Evolutionary conservation across 805 yeast species (phyloP), one percentile per base, ranked within the genome.

Genomic region (Clavispora vitiphila): DNA sequence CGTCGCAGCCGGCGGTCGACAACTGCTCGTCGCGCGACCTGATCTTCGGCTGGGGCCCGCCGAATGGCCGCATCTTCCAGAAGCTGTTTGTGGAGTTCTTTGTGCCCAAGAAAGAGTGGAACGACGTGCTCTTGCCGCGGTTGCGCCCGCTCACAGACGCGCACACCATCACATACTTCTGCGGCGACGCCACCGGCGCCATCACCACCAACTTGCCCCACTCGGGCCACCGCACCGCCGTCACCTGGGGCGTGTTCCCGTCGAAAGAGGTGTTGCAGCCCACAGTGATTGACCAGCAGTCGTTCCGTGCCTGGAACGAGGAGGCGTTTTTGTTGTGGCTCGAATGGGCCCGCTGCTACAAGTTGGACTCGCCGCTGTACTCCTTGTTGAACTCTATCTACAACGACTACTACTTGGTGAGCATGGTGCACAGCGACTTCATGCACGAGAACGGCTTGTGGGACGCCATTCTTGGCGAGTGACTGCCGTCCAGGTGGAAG

Each of bases 181-280:
- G 79, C 20, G 89, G 93, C 29, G 88, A 83, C 59, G 61, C 77
- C 8, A 53, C 64, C 7, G 83, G 82, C 1, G 54, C 62, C 8
- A 80, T 86, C 48, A 67, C 71, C 22, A 77, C 93, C 2, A 88
- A 84, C 52, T 64, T 83, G 56, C 69, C 71, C 1, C 47, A 54
- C 14, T 43, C 51, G 6, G 60, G 56, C 40, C 77, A 56, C 25
- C 81, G 88, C 34, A 83, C 82, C 49, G 96, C 93, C 21, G 95
- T 93, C 8, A 93, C 99, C 1, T 93, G 99, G 99, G 99, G 98
- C 48, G 96, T 86, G 3, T 91, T 93, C 73, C 95, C 95, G 7
- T 83, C 83, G 61, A 78, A 89, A 49, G 96, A 88, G 57, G 82
- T 89, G 27, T 77, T 88, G 27, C 97, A 90, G 62, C 86, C 97